Evolutionary conservation across 371 early-diverging fungal species (phyloP).

Genomic region (Mucor velutinosus): DNA sequence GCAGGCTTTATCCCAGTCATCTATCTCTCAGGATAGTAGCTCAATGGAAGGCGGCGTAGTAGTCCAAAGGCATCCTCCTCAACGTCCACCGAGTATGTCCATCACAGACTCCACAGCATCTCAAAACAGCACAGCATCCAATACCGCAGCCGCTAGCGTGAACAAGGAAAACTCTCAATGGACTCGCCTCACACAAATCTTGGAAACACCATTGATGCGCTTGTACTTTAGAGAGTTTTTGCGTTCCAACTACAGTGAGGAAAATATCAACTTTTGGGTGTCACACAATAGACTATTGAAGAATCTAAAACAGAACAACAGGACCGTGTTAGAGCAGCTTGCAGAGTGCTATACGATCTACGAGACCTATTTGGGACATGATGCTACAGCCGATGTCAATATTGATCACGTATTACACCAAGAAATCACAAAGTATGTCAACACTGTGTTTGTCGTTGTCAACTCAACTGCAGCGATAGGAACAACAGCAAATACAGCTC

Average conservation of each 20-base stretch:
- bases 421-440: conserved; percentile 38
- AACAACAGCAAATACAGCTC: background rate
- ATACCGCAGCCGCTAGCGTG: background rate
- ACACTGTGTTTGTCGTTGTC: conserved; percentile 17
- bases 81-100: conserved; percentile 20
- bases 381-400: conserved; percentile 58
- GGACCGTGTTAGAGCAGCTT: conserved; percentile 35
- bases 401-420: conserved; percentile 51
- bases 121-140: background rate
- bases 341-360: conserved; percentile 58
- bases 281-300: conserved; percentile 45
- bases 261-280: conserved; percentile 64
- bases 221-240: conserved; percentile 65
- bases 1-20: background rate
- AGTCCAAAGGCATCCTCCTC: background rate
- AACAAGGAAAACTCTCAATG: conserved; percentile 19
- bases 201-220: conserved; percentile 56
- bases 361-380: conserved; percentile 54
- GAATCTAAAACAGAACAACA: conserved; percentile 16
- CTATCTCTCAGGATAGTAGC: background rate
- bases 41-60: background rate
- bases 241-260: conserved; percentile 63
- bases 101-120: conserved; percentile 17
- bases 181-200: conserved; percentile 55
- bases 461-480: background rate